Base-by-base conservation (phyloP, 176 grass and related monocot species). In the Phyllostachys edulis region DNA sequence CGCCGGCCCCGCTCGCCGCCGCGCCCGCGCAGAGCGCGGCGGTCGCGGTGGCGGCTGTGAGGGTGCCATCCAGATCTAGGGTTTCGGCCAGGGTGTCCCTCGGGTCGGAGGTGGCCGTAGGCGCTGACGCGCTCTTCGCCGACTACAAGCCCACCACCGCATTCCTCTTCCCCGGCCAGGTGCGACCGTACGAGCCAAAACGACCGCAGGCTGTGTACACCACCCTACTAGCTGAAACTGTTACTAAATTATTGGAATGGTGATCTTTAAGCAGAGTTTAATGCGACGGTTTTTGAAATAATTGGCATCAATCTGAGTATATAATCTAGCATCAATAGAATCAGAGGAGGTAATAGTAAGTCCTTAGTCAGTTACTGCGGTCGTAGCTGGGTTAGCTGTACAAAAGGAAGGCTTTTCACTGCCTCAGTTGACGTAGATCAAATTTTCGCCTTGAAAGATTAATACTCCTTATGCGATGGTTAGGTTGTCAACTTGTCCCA, bases 121-220 rank as follows among this genome's bases (percentile, higher is more conserved):
- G 80, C 1, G 45, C 82, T 21, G 95, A 98, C 76, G 74, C 88
- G 77, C 83, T 93, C 59, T 98, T 98, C 76, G 86, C 89, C 38
- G 89, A 94, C 49, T 98, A 95, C 76, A 98, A 90, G 69, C 90
- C 93, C 63, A 86, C 89, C 50, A 85, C 87, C 73, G 93, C 96
- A 14, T 98, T 98, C 80, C 71, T 98, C 46, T 98, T 96, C 88
- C 96, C 96, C 11, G 96, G 96, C 10, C 96, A 98, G 91, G 29
- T 29, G 29, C 29, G 29, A 29, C 29, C 29, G 96, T 98, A 86
- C 47, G 46, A 64, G 63, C 16, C 57, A 29, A 39, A n/a, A 52
- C 11, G 37, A 51, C 21, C 16, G 34, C 47, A 5, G 5, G 63
- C 20, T 85, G n/a, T 77, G 59, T 24, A 7, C 63, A 49, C 8